Evolutionary conservation across 192 early-diverging fungal species (phyloP).

Genomic region (Thamnidium elegans): DNA sequence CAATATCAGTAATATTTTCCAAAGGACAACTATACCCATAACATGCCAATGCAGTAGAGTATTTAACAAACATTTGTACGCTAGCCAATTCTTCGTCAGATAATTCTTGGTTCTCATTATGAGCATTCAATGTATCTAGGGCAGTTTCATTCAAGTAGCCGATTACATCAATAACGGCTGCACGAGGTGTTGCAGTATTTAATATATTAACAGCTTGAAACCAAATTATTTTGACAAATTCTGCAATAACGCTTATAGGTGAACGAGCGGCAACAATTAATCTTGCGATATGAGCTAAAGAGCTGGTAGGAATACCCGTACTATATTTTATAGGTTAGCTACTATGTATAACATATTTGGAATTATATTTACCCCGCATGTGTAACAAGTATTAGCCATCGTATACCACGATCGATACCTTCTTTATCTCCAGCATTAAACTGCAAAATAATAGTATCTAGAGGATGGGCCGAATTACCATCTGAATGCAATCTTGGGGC

Average conservation of each 20-base stretch:
- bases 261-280: conserved; percentile 17
- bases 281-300: conserved; percentile 33
- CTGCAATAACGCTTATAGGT: conserved; percentile 23
- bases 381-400: conserved; percentile 37
- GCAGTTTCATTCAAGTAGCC: conserved; percentile 33
- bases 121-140: conserved; percentile 21
- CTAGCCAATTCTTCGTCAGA: conserved; percentile 23
- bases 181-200: conserved; percentile 22
- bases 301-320: conserved; percentile 34
- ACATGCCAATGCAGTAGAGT: conserved; percentile 39
- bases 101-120: conserved; percentile 23
- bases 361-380: conserved; percentile 34
- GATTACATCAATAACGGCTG: conserved; percentile 32
- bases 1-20: conserved; percentile 30
- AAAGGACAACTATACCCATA: conserved; percentile 43
- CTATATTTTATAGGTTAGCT: conserved; percentile 17
- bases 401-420: conserved; percentile 32
- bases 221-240: conserved; percentile 40
- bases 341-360: not conserved
- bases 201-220: conserved; percentile 38
- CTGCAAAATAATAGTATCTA: conserved; percentile 22
- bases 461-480: conserved; percentile 20
- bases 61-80: conserved; percentile 41
- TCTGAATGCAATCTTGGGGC: not conserved
- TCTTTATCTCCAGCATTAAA: conserved; percentile 27